Base-by-base conservation (phyloP, 2,329 filamentous ascomycete species). In the Cylindrodendrum hubeiense region DNA sequence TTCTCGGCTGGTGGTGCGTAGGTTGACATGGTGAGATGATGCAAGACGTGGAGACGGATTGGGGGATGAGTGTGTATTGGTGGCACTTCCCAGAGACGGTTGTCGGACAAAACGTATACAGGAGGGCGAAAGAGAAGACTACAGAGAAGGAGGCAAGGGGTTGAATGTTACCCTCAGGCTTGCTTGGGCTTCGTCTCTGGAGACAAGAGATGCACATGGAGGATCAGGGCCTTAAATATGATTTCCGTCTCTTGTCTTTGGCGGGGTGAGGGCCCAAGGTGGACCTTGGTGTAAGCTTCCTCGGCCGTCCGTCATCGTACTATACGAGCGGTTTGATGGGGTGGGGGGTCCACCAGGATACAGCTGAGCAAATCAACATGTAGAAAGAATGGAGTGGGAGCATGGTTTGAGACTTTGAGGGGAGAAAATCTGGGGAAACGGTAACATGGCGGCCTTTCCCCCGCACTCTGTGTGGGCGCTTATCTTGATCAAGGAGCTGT, bases 1-100 rank as follows among this genome's bases (percentile, higher is more conserved):
- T 74, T 74, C 52, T 74, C 70, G 2, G 61, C 67, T 6, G 63
- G 64, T 15, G 69, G 61, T 46, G 63, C 65, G 22, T 60, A 66
- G 33, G 65, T 57, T 26, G 65, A 41, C 68, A 71, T 71, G 54
- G 22, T 58, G 46, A 17, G 19, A 39, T 12, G 43, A 34, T n/a
- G 8, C 9, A 15, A 28, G 41, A 26, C 13, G 49, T 17, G 17
- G 15, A 15, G 37, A 17, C 17, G n/a, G 17, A 41, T 15, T 22
- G 37, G 2, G 37, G 37, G 37, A 19, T 17, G 15, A 39, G 37
- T 39, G 8, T 19, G 37, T 17, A 39, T n/a, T 7, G 37, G 22
- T 8, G 7, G 17, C 30, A 49, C 30, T 21, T 21, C 24, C 26
- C 13, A 19, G 17, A n/a, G 24, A 37, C n/a, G 34, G 17, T 5